Conservation (phyloP, 345 rosid genomes). For the Ceriops zippeliana region DNA sequence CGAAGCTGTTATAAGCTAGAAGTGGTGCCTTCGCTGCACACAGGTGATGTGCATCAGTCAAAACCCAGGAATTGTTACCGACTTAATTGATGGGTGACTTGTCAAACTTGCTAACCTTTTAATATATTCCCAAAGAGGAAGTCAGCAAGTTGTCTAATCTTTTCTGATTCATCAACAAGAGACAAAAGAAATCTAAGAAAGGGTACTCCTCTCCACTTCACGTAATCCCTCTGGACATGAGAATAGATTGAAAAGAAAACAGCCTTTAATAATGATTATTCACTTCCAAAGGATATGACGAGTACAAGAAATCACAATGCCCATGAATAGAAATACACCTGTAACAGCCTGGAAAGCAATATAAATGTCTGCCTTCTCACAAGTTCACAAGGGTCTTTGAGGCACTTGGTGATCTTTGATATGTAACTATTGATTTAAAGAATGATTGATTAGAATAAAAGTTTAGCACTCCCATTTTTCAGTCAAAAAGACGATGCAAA, state of each 20-base stretch:
- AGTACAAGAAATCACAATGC: conserved; percentile 10
- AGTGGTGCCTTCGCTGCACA: conserved; percentile 85
- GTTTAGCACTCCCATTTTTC: conserved; percentile 9
- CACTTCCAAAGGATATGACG: not conserved
- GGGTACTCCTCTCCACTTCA: conserved; percentile 93
- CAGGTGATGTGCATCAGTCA: conserved; percentile 16
- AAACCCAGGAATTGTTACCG: conserved; percentile 11
- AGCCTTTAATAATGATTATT: not conserved
- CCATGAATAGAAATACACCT: conserved; percentile 41
- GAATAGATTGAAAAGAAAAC: conserved; percentile 4
- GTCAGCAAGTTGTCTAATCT: conserved; percentile 82
- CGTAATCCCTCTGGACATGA: conserved; percentile 81
- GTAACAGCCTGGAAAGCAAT: conserved; percentile 85
- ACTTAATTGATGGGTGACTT: conserved; percentile 1
- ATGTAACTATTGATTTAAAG: conserved; percentile 60
- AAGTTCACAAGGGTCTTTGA: conserved; percentile 83
- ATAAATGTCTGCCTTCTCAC: conserved; percentile 91
- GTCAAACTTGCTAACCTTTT: conserved; percentile 50
- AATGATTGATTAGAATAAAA: conserved; percentile 19
- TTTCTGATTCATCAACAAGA: conserved; percentile 90
- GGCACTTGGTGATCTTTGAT: conserved; percentile 76
- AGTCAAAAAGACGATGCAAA: not conserved
- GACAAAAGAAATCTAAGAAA: conserved; percentile 81
- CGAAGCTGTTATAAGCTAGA: conserved; percentile 93
- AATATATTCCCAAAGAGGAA: conserved; percentile 83